Conservation (phyloP, 441 rosid species). For the Sinapis alba region DNA sequence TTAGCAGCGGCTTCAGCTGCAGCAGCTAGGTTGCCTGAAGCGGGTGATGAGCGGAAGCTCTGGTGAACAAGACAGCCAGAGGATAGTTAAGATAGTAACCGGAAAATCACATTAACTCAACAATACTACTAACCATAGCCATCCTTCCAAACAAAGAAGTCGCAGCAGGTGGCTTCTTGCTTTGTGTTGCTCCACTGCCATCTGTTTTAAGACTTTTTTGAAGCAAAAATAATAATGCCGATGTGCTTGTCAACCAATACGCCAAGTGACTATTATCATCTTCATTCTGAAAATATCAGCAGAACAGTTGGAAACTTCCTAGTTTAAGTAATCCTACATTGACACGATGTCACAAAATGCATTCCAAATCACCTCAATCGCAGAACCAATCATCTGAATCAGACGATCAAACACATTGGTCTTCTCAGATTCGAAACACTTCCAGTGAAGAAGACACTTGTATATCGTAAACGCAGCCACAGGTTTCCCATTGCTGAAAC, state of each 20-base stretch:
- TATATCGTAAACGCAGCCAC: constrained; percentile 93
- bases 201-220: constrained; percentile 81
- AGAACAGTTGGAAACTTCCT: constrained; percentile 6
- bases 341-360: constrained; percentile 17
- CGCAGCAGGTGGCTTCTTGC: constrained; percentile 68
- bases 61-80: constrained; percentile 39
- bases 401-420: constrained; percentile 98
- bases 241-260: constrained; percentile 94
- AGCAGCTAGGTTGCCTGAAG: constrained; percentile 74
- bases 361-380: constrained; percentile 74
- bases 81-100: constrained; percentile 9
- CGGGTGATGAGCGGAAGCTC: constrained; percentile 94
- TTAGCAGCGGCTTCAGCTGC: constrained; percentile 77
- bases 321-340: not conserved
- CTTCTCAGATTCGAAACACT: constrained; percentile 95
- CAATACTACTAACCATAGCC: constrained; percentile 63
- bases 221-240: constrained; percentile 88
- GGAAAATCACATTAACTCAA: not conserved
- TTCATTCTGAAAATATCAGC: constrained; percentile 65
- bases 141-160: constrained; percentile 95
- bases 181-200: constrained; percentile 65
- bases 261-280: constrained; percentile 92
- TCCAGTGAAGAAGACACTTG: constrained; percentile 97
- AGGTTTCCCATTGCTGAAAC: constrained; percentile 89
- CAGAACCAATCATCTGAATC: constrained; percentile 97